These are phyloP conservation scores for Beta macrorhiza DNA, from an alignment of 179 eudicot species.

Conservation along the genomic window DNA sequence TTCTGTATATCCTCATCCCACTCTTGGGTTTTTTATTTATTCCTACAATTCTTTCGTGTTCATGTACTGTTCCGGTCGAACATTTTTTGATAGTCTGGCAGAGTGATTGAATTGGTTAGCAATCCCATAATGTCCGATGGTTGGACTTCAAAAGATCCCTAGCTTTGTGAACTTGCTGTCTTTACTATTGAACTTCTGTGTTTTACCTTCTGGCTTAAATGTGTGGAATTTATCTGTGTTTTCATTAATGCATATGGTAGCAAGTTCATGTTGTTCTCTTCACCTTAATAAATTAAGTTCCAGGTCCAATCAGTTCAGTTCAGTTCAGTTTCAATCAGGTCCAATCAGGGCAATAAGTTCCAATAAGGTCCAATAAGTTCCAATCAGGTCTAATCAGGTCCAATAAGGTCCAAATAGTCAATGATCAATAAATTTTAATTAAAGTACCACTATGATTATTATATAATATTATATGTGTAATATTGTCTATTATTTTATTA, in stretches of 20 bases:
- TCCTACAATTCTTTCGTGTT: constrained; percentile 30
- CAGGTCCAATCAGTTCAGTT: too few relatives aligned
- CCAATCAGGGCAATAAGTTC: too few relatives aligned
- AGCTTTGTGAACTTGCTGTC: not conserved
- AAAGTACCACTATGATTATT: too few relatives aligned
- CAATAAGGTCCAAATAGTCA: too few relatives aligned
- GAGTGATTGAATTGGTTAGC: constrained; percentile 17
- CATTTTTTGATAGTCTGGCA: constrained; percentile 12
- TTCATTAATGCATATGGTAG: not conserved
- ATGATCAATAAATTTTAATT: too few relatives aligned
- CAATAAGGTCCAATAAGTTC: too few relatives aligned
- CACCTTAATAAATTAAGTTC: too few relatives aligned
- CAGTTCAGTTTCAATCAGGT: too few relatives aligned
- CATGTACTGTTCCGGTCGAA: constrained; percentile 15
- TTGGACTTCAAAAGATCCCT: constrained; percentile 10
- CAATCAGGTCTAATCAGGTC: too few relatives aligned
- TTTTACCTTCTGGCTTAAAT: not conserved
- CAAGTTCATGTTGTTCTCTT: not conserved
- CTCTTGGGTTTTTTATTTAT: not conserved
- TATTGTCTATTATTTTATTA: too few relatives aligned
- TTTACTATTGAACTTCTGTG: not conserved
- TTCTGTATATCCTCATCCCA: not conserved
- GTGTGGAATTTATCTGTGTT: not conserved
- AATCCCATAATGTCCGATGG: constrained; percentile 26
- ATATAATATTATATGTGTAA: too few relatives aligned